Conservation (phyloP, 2,329 filamentous ascomycete genomes). For the Xylaria hypoxylon region DNA sequence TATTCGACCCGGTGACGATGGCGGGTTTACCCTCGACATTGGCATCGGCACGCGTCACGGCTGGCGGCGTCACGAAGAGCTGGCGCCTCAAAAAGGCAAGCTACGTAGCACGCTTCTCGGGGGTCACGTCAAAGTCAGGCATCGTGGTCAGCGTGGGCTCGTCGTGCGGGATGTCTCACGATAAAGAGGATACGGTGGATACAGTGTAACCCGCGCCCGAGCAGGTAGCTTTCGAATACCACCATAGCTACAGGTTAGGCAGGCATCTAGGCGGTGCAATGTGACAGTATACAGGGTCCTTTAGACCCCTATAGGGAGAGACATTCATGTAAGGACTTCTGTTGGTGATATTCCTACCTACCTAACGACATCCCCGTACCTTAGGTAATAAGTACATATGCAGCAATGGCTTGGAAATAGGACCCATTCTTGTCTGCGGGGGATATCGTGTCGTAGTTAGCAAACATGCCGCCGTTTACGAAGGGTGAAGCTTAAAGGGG, state of each 20-base stretch:
- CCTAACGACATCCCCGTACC: too few species aligned
- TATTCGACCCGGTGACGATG: slow-evolving; percentile 52
- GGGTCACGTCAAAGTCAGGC: background rate
- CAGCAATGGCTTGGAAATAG: background rate
- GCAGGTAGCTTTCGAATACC: too few species aligned
- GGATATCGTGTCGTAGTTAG: background rate
- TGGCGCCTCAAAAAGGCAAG: background rate
- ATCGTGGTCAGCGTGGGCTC: background rate
- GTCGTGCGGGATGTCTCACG: background rate
- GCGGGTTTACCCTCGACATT: slow-evolving; percentile 34
- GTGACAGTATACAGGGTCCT: too few species aligned
- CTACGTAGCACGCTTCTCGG: background rate
- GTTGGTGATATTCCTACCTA: too few species aligned
- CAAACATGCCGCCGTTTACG: background rate
- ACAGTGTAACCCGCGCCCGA: background rate
- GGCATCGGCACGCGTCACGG: background rate
- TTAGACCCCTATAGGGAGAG: too few species aligned
- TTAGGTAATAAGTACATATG: too few species aligned
- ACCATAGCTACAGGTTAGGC: too few species aligned
- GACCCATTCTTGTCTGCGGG: background rate
- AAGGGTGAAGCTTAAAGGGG: background rate
- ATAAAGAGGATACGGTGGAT: background rate
- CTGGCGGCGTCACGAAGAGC: background rate
- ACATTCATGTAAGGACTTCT: background rate
- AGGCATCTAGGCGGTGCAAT: too few species aligned